Evolutionary conservation across 164 flowering plant species (phyloP).

Genomic region (Aristolochia fimbriata): DNA sequence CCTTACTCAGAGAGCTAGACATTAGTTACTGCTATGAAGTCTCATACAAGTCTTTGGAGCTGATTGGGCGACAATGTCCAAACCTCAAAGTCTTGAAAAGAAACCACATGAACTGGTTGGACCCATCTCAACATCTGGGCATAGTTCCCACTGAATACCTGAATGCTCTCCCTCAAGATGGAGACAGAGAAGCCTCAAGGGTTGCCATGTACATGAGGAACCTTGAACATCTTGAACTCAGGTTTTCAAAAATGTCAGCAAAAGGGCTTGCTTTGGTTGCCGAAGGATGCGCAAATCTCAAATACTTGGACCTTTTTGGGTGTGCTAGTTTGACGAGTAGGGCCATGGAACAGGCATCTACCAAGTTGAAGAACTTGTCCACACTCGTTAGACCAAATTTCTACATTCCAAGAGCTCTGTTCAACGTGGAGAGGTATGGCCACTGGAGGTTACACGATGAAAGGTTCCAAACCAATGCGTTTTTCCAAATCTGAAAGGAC

Average conservation of each 20-base stretch:
- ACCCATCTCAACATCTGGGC: conserved; percentile 57
- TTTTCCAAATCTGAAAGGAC: conserved; percentile 55
- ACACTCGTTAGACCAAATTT: conserved; percentile 59
- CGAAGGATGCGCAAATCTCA: conserved; percentile 51
- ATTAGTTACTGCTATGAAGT: conserved; percentile 78
- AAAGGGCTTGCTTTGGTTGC: conserved; percentile 51
- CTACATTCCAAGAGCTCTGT: conserved; percentile 60
- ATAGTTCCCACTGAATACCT: conserved; percentile 68
- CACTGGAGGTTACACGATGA: conserved; percentile 93
- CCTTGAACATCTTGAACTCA: conserved; percentile 59
- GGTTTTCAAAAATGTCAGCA: conserved; percentile 59
- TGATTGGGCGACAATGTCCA: conserved; percentile 57
- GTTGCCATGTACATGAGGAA: conserved; percentile 59
- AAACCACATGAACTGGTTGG: conserved; percentile 70
- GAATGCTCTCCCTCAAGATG: conserved; percentile 69
- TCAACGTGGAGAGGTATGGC: conserved; percentile 68
- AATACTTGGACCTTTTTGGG: conserved; percentile 63
- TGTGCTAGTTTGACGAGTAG: conserved; percentile 69
- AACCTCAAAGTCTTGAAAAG: conserved; percentile 49
- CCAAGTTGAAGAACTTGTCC: conserved; percentile 48
- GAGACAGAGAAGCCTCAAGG: conserved; percentile 59
- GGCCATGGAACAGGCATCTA: conserved; percentile 43
- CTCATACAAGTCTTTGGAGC: conserved; percentile 49
- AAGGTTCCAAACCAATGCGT: conserved; percentile 68
- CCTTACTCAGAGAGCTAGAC: conserved; percentile 56